Conservation (phyloP, 2,329 filamentous ascomycete genomes). For the Beauveria brongniartii region DNA sequence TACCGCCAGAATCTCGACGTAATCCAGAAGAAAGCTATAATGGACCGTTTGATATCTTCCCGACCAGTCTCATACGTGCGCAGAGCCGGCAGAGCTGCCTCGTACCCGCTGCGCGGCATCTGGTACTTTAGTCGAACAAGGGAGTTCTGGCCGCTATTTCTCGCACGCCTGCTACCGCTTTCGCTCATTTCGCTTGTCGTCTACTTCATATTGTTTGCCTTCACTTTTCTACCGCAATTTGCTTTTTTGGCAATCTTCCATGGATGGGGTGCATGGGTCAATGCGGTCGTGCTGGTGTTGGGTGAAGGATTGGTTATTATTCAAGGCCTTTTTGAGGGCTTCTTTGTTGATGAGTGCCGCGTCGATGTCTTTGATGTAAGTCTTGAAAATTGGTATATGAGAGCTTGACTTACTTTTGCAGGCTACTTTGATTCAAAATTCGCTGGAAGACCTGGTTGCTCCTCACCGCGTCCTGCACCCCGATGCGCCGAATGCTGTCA, state of each 20-base stretch:
- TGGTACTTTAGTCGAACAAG: slow-evolving; percentile 71
- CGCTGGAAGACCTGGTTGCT: slow-evolving; percentile 59
- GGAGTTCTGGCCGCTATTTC: slow-evolving; percentile 76
- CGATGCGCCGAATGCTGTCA: slow-evolving; percentile 64
- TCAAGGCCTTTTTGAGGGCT: slow-evolving; percentile 63
- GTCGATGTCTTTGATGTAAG: slow-evolving; percentile 79
- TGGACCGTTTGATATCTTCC: slow-evolving; percentile 6
- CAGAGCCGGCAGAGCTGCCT: slow-evolving; percentile 38
- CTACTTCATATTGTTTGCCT: slow-evolving; percentile 78
- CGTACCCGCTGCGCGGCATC: slow-evolving; percentile 62
- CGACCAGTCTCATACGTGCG: slow-evolving; percentile 33
- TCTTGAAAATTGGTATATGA: slow-evolving; percentile 11
- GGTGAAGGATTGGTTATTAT: slow-evolving; percentile 70
- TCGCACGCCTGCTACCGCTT: slow-evolving; percentile 69
- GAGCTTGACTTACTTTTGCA: slow-evolving; percentile 21
- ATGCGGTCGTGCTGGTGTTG: slow-evolving; percentile 79
- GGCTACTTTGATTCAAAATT: slow-evolving; percentile 67
- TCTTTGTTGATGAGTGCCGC: slow-evolving; percentile 70
- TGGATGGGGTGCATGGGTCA: slow-evolving; percentile 79
- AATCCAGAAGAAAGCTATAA: background rate
- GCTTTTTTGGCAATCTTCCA: slow-evolving; percentile 88
- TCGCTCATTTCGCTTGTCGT: slow-evolving; percentile 75
- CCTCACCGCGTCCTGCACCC: slow-evolving; percentile 56
- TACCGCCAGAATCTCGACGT: background rate
- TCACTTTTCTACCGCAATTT: slow-evolving; percentile 81